Evolutionary conservation across 1,284 basidiomycete species (phyloP), one percentile per base, ranked within the genome.

Genomic region (Omphalotus olearius): DNA sequence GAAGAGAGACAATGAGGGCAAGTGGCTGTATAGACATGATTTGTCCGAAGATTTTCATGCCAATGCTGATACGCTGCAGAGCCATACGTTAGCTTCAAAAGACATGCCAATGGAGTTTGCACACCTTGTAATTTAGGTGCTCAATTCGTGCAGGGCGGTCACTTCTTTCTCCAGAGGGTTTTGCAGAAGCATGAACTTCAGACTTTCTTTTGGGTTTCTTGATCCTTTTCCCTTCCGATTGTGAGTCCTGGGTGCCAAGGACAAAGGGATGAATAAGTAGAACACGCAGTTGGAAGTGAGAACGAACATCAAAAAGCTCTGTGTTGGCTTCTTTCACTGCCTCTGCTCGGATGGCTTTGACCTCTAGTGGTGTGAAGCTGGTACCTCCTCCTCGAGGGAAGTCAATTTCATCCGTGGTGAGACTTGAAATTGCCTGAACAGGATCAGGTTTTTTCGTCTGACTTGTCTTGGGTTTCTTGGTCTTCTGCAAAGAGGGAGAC

Each of bases 381-480:
- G 85, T 86, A 48, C 89, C 88, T 33, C 88, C 88, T 41, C 96
- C 97, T 62, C 97, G 83, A 43, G 95, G 95, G 68, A 98, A 99
- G 70, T 98, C 93, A 54, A 93, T 82, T 64, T 96, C 92, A 42
- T 93, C 88, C 39, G 75, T 60, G 36, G 79, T 68, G 39, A 85
- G 66, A 47, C 67, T 69, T 18, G 78, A 75, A 10, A 57, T 52
- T 47, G 64, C 61, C 57, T 68, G 62, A 52, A 62, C 59, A 54
- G 60, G 46, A 48, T 52, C 54, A 59, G 58, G 44, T 11, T 43
- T 47, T 35, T 42, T 64, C 63, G 25, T 64, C 64, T 13, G 48
- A 18, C 41, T 25, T 13, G 60, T 66, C 60, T 69, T 72, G 45
- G 68, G 64, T 64, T 82, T 87, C 68, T 88, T 88, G 2, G 76